Conservation (phyloP, 106 monocot genomes). For the Narthecium ossifragum region DNA sequence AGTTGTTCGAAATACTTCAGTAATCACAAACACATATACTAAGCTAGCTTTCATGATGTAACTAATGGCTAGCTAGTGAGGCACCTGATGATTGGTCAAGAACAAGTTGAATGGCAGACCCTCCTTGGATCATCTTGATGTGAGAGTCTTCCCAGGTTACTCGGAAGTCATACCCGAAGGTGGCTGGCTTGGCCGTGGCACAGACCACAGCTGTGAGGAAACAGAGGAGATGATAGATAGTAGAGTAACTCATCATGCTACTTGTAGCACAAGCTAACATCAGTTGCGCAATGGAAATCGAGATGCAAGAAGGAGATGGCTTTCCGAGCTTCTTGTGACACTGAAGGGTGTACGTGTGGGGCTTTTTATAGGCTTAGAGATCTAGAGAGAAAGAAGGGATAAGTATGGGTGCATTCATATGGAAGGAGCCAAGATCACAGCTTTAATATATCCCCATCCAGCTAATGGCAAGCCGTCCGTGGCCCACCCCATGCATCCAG, state of each 20-base stretch:
- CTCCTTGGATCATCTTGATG: slow-evolving; percentile 18
- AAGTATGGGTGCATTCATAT: slow-evolving; percentile 1
- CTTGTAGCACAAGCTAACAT: not conserved
- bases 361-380: not conserved
- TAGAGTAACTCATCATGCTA: not conserved
- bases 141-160: slow-evolving; percentile 31
- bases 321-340: not conserved
- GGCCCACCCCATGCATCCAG: not conserved
- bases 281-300: not conserved
- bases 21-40: not conserved
- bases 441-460: slow-evolving; percentile 1
- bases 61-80: no score
- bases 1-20: not conserved
- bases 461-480: slow-evolving; percentile 1
- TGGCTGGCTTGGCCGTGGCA: slow-evolving; percentile 17
- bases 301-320: not conserved
- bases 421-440: not conserved
- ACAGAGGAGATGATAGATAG: not conserved
- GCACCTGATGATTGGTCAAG: slow-evolving; percentile 31
- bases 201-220: not conserved
- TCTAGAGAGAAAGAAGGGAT: not conserved
- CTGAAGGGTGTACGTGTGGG: not conserved
- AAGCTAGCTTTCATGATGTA: not conserved
- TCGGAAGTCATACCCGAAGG: slow-evolving; percentile 22
- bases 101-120: slow-evolving; percentile 21